Percentiles rank a stretch among this genome's conserved stretches.
These are phyloP conservation scores for Colletotrichum musae DNA, from an alignment of 2,329 filamentous ascomycete genomes.

Conservation along the genomic window DNA sequence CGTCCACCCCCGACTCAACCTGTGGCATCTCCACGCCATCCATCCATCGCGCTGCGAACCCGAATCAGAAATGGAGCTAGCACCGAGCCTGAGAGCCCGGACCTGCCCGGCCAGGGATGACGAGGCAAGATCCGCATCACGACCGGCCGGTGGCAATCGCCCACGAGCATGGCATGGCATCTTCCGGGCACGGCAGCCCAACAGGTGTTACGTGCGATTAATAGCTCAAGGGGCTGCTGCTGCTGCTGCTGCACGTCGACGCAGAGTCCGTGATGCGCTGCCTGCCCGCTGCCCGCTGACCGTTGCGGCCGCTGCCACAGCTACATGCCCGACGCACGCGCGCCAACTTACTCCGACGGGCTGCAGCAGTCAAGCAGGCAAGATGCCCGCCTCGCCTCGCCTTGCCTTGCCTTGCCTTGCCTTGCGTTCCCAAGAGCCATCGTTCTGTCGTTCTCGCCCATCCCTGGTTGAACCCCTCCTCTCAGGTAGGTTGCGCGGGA, in stretches of 20 bases:
- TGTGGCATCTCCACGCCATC: slow-evolving; percentile 9
- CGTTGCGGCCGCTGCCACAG: slow-evolving; percentile 25
- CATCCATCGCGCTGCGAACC: slow-evolving; percentile 5
- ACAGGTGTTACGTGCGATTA: neutral
- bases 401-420: slow-evolving; percentile 11
- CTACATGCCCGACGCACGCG: slow-evolving; percentile 13
- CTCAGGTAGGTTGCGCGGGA: neutral
- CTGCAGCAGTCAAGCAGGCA: neutral
- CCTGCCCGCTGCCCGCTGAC: slow-evolving; percentile 5
- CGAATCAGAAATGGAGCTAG: slow-evolving; percentile 14
- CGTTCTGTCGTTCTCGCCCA: no score
- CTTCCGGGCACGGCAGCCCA: neutral
- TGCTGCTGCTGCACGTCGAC: neutral
- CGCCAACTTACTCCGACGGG: neutral
- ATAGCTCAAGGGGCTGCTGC: no score
- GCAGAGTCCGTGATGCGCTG: slow-evolving; percentile 20
- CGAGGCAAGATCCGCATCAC: no score
- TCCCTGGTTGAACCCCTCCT: no score
- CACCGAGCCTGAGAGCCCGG: slow-evolving; percentile 7
- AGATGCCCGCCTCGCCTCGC: slow-evolving; percentile 6
- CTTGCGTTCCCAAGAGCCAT: neutral
- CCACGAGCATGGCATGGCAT: neutral
- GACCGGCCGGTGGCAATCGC: neutral
- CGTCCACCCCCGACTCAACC: neutral
- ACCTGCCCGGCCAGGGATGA: neutral